A percentile compares a stretch with the other conserved stretches of the same genome.
Conservation (phyloP, 2,329 filamentous ascomycete species). For the Aspergillus costaricaensis region DNA sequence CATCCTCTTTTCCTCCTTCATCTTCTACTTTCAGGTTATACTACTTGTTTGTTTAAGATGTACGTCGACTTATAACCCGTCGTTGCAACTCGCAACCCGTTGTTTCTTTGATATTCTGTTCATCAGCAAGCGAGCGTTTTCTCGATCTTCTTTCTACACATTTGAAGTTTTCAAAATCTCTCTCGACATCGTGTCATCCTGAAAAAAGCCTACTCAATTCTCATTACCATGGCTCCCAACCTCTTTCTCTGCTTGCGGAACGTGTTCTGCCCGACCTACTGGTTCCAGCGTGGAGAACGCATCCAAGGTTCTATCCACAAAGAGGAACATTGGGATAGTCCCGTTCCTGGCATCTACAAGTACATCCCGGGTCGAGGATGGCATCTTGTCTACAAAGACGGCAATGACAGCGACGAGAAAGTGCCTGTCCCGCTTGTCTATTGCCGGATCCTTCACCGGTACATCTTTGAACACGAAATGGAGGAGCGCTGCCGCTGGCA, state of each 20-base stretch:
- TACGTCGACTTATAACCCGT: constrained; percentile 34
- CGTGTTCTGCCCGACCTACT: constrained; percentile 52
- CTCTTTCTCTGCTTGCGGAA: constrained; percentile 53
- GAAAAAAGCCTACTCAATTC: constrained; percentile 1
- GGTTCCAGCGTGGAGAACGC: constrained; percentile 48
- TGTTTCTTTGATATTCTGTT: constrained; percentile 14
- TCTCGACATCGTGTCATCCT: constrained; percentile 1
- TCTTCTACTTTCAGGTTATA: constrained; percentile 22
- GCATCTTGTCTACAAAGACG: constrained; percentile 50
- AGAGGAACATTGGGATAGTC: constrained; percentile 52
- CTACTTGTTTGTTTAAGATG: constrained; percentile 30
- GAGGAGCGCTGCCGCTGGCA: constrained; percentile 49
- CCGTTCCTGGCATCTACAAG: constrained; percentile 52
- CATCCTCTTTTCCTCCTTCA: constrained; percentile 12
- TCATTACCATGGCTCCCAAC: constrained; percentile 51
- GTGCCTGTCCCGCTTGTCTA: constrained; percentile 46
- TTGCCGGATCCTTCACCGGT: constrained; percentile 52
- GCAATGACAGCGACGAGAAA: constrained; percentile 35
- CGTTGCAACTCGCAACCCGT: constrained; percentile 13
- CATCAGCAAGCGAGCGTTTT: constrained; percentile 30
- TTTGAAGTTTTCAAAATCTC: constrained; percentile 2
- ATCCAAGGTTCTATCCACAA: constrained; percentile 42
- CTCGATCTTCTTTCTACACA: constrained; percentile 17
- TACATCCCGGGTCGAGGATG: constrained; percentile 54
- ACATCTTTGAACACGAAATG: constrained; percentile 52